These are phyloP conservation scores for Stephanodiscus triporus DNA, from an alignment of 108 stramenopile genomes.

Conservation along the genomic window DNA sequence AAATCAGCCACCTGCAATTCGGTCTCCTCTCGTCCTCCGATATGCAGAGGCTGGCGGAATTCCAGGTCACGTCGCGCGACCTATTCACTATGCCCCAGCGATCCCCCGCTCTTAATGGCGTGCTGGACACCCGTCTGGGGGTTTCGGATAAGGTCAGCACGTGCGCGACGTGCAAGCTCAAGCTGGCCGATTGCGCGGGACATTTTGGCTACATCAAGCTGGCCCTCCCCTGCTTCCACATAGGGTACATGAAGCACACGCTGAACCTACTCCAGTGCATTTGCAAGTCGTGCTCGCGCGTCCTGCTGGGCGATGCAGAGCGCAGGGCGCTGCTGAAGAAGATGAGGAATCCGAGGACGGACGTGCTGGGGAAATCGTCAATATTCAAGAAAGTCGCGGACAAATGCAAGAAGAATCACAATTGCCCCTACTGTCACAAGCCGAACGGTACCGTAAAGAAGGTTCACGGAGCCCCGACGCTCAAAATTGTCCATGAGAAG, in stretches of 20 bases:
- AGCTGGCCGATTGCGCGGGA: slow-evolving; percentile 94
- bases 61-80: slow-evolving; percentile 90
- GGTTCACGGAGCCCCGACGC: slow-evolving; percentile 88
- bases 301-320: slow-evolving; percentile 82
- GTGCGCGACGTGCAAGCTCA: slow-evolving; percentile 93
- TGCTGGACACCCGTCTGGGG: slow-evolving; percentile 94
- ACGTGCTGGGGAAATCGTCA: slow-evolving; percentile 74
- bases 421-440: slow-evolving; percentile 90
- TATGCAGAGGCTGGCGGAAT: slow-evolving; percentile 92
- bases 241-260: slow-evolving; percentile 96
- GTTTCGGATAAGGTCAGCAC: slow-evolving; percentile 88
- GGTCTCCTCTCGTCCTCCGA: slow-evolving; percentile 92
- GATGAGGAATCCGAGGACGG: slow-evolving; percentile 85
- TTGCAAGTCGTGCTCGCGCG: slow-evolving; percentile 96
- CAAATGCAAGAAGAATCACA: slow-evolving; percentile 87
- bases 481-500: slow-evolving; percentile 95
- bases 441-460: slow-evolving; percentile 96
- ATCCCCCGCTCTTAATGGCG: slow-evolving; percentile 87
- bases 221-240: slow-evolving; percentile 97
- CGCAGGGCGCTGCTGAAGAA: slow-evolving; percentile 59
- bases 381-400: slow-evolving; percentile 90
- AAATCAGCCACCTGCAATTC: slow-evolving; percentile 95
- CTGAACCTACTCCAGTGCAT: slow-evolving; percentile 92
- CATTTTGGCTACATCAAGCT: slow-evolving; percentile 96
- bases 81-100: slow-evolving; percentile 95